Percentiles rank a stretch among this genome's conserved stretches.
Evolutionary conservation across 2,329 filamentous ascomycete species (phyloP).

Genomic region (Decorospora gaudefroyi): DNA sequence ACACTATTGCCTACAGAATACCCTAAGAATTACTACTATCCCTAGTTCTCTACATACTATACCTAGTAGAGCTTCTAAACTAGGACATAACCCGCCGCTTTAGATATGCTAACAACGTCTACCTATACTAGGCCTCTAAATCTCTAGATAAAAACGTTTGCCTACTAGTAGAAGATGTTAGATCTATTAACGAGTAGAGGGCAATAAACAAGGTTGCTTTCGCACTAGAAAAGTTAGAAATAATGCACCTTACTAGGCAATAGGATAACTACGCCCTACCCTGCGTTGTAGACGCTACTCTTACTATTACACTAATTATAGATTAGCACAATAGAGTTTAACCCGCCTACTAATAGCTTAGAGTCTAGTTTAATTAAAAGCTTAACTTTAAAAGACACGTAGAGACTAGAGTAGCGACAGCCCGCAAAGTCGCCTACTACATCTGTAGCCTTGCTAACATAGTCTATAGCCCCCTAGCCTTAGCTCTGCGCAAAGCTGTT

Average conservation of each 20-base stretch:
- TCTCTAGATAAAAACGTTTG: conserved; percentile 3
- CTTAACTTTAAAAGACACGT: not conserved
- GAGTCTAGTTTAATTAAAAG: not conserved
- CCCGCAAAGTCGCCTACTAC: not conserved
- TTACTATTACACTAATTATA: not conserved
- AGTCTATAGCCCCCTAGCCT: not conserved
- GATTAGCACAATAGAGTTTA: not conserved
- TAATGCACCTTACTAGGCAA: conserved; percentile 12
- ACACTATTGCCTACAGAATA: conserved; percentile 2
- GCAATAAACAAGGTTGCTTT: conserved; percentile 11
- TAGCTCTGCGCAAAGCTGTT: conserved; percentile 9
- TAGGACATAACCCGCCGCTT: not conserved
- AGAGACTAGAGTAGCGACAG: not conserved
- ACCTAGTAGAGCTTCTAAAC: conserved; percentile 5
- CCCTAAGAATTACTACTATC: conserved; percentile 4
- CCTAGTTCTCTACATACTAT: conserved; percentile 4
- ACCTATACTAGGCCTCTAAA: not conserved
- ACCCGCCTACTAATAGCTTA: not conserved
- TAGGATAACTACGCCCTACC: not conserved
- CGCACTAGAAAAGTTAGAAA: conserved; percentile 13
- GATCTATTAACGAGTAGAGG: conserved; percentile 1
- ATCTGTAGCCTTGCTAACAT: conserved; percentile 6
- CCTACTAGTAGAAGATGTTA: conserved; percentile 5
- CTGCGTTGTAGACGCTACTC: not conserved
- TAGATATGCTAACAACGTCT: not conserved